Evolutionary conservation across 208 protist genomes (phyloP).

Genomic region (Sergeia podlipaevii): DNA sequence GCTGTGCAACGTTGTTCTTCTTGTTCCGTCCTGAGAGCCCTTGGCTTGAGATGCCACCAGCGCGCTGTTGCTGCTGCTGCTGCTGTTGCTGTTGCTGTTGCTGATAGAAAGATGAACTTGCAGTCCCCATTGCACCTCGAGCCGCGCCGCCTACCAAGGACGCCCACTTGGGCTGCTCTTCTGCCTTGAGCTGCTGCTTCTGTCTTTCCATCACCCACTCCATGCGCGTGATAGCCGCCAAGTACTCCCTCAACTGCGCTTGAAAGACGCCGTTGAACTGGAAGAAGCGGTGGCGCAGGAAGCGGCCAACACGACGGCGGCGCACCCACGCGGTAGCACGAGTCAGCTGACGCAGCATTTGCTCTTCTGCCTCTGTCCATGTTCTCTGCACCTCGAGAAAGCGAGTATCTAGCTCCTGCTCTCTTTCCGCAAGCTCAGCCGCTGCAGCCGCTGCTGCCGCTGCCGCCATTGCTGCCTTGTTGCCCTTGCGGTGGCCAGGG

Average conservation of each 20-base stretch:
- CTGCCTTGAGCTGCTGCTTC: constrained; percentile 1
- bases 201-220: constrained; percentile 5
- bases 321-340: constrained; percentile 55
- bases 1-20: neutral
- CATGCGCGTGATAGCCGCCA: constrained; percentile 30
- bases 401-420: no score
- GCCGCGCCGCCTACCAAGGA: neutral
- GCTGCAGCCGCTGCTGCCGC: constrained; percentile 3
- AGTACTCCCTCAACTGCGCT: constrained; percentile 55
- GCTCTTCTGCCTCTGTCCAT: constrained; percentile 53
- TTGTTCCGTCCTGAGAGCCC: constrained; percentile 1
- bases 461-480: constrained; percentile 1
- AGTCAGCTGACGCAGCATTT: constrained; percentile 73
- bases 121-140: neutral
- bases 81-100: neutral
- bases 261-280: constrained; percentile 59
- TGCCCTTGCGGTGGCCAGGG: constrained; percentile 1
- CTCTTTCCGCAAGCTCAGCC: neutral
- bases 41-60: neutral
- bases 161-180: neutral
- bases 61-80: constrained; percentile 8
- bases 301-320: constrained; percentile 39
- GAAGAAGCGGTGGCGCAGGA: constrained; percentile 47
- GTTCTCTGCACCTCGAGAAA: constrained; percentile 24
- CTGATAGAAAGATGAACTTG: neutral